A percentile compares a stretch with the other conserved stretches of the same genome.
Conservation (phyloP, 2,329 filamentous ascomycete genomes). For the Penicillium sp. region DNA sequence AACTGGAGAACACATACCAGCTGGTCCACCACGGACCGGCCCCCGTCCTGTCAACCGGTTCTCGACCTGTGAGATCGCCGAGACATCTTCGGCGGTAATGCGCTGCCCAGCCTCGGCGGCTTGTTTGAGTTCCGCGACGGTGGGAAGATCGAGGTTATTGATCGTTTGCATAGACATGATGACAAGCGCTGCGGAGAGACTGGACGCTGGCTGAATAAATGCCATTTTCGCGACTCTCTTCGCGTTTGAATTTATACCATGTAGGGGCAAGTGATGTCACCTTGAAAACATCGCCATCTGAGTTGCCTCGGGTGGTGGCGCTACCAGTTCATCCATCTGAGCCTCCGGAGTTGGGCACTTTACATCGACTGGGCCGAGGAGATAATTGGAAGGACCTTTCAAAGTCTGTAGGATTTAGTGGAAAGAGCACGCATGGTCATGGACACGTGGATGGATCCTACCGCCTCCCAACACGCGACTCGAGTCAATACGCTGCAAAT, state of each 20-base stretch:
- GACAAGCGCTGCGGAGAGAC: neutral
- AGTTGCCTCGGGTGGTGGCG: conserved; percentile 25
- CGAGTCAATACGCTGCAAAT: too few species aligned
- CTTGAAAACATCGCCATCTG: conserved; percentile 22
- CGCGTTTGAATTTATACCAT: neutral
- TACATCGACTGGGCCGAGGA: too few species aligned
- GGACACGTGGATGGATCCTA: too few species aligned
- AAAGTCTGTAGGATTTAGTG: too few species aligned
- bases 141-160: conserved; percentile 31
- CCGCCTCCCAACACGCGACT: too few species aligned
- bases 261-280: conserved; percentile 28
- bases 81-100: conserved; percentile 37
- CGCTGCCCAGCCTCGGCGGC: conserved; percentile 35
- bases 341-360: neutral
- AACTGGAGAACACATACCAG: conserved; percentile 25
- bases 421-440: too few species aligned
- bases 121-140: conserved; percentile 35
- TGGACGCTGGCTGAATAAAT: neutral
- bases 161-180: neutral
- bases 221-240: neutral
- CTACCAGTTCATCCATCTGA: conserved; percentile 8
- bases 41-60: conserved; percentile 35
- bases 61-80: conserved; percentile 35
- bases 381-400: too few species aligned
- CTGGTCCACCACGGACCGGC: conserved; percentile 35